phyloP scores from a whole-genome alignment of 768 basidiomycete species.

The Hygrocybe punicea region DNA sequence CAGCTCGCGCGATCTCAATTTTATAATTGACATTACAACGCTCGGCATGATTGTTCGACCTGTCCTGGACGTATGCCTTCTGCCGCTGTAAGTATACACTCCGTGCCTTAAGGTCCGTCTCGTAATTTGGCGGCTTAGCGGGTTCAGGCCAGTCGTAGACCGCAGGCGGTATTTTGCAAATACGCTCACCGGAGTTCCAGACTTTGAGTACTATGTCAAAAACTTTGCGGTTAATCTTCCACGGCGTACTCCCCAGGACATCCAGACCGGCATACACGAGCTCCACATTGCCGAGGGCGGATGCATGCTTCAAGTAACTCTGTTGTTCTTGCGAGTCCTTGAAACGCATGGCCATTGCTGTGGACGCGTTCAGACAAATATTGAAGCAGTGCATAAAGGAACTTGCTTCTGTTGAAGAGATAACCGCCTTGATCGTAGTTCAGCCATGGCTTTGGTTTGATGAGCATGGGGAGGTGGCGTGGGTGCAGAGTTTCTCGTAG shows the following conservation, averaged over 20 bases:
- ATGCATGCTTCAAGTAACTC: conserved; percentile 72
- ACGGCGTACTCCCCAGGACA: conserved; percentile 84
- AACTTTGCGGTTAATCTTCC: conserved; percentile 78
- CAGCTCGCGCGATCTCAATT: conserved; percentile 90
- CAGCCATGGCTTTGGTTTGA: conserved; percentile 86
- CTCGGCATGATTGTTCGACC: conserved; percentile 84
- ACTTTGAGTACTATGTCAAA: conserved; percentile 69
- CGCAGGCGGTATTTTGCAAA: conserved; percentile 83
- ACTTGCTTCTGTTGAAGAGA: conserved; percentile 69
- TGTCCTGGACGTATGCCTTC: conserved; percentile 52
- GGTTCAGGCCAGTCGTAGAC: conserved; percentile 51
- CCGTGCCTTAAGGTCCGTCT: conserved; percentile 53
- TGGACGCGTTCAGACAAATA: neutral
- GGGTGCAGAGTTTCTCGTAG: conserved; percentile 76
- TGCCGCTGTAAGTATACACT: conserved; percentile 53
- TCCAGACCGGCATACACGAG: conserved; percentile 86
- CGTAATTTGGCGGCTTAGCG: conserved; percentile 16
- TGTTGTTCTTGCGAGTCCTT: conserved; percentile 86
- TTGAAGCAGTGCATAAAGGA: neutral
- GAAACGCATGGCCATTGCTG: conserved; percentile 83
- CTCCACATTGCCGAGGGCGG: conserved; percentile 70
- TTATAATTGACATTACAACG: conserved; percentile 94
- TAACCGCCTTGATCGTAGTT: conserved; percentile 78
- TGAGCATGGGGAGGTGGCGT: conserved; percentile 92
- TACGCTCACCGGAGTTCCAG: conserved; percentile 77